Percentiles rank a stretch among this genome's conserved stretches.
Conservation (phyloP, 2,329 filamentous ascomycete genomes). For the Arthrobotrys entomopaga region DNA sequence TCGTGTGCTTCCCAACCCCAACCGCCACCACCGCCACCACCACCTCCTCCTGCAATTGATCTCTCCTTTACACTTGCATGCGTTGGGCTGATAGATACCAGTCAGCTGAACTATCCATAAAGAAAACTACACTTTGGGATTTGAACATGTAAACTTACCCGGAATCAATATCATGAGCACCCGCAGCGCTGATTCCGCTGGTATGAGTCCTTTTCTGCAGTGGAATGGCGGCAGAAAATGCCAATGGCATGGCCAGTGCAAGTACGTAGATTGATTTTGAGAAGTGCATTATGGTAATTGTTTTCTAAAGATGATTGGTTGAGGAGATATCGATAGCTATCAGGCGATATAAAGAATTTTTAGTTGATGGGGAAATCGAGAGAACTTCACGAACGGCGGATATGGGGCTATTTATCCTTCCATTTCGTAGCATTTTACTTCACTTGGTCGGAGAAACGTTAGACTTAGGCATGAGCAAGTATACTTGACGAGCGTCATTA, state of each 20-base stretch:
- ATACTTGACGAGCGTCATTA: no score
- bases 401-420: background rate
- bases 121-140: no score
- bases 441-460: background rate
- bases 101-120: no score
- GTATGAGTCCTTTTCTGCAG: constrained; percentile 9
- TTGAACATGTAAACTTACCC: constrained; percentile 3
- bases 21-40: no score
- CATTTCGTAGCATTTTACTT: background rate
- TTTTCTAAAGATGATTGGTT: background rate
- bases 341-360: background rate
- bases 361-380: background rate
- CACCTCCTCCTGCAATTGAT: no score
- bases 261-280: constrained; percentile 15
- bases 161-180: constrained; percentile 6
- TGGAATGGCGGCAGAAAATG: constrained; percentile 26
- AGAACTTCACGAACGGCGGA: background rate
- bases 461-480: background rate
- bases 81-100: background rate
- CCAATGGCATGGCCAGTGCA: constrained; percentile 14
- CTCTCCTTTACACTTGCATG: background rate
- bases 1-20: no score
- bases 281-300: constrained; percentile 14
- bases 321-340: background rate
- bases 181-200: background rate